These are phyloP conservation scores for Aspergillus tamarii DNA, from an alignment of 2,329 filamentous ascomycete genomes.

Conservation along the genomic window DNA sequence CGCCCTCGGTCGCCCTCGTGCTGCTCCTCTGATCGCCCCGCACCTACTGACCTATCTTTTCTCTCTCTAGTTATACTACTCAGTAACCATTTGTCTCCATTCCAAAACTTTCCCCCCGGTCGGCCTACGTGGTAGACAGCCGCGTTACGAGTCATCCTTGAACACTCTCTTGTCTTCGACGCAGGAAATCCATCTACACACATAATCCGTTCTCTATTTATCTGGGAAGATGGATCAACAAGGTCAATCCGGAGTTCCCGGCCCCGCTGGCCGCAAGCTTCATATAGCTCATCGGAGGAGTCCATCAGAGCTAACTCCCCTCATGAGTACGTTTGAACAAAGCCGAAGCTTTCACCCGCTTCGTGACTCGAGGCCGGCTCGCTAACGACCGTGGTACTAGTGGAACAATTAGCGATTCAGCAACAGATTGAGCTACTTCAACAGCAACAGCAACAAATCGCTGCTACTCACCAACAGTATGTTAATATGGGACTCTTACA, in stretches of 20 bases:
- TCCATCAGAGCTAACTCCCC: slow-evolving; percentile 92
- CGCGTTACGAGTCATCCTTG: slow-evolving; percentile 29
- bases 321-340: slow-evolving; percentile 80
- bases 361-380: slow-evolving; percentile 37
- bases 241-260: slow-evolving; percentile 59
- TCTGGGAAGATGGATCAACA: slow-evolving; percentile 65
- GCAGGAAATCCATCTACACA: neutral
- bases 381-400: slow-evolving; percentile 49
- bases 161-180: slow-evolving; percentile 26
- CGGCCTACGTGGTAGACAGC: slow-evolving; percentile 30
- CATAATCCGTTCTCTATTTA: slow-evolving; percentile 22
- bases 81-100: slow-evolving; percentile 2
- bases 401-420: slow-evolving; percentile 97
- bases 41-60: slow-evolving; percentile 24
- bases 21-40: slow-evolving; percentile 8
- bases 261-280: slow-evolving; percentile 83
- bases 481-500: slow-evolving; percentile 96
- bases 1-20: slow-evolving; percentile 10
- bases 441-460: slow-evolving; percentile 97
- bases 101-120: slow-evolving; percentile 28
- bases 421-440: slow-evolving; percentile 97
- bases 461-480: slow-evolving; percentile 95
- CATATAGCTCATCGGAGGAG: slow-evolving; percentile 97
- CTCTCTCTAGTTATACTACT: slow-evolving; percentile 21
- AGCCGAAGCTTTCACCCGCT: slow-evolving; percentile 39